Evolutionary conservation across 2,329 filamentous ascomycete species (phyloP).

Genomic region (Penicillium psychrosexuale): DNA sequence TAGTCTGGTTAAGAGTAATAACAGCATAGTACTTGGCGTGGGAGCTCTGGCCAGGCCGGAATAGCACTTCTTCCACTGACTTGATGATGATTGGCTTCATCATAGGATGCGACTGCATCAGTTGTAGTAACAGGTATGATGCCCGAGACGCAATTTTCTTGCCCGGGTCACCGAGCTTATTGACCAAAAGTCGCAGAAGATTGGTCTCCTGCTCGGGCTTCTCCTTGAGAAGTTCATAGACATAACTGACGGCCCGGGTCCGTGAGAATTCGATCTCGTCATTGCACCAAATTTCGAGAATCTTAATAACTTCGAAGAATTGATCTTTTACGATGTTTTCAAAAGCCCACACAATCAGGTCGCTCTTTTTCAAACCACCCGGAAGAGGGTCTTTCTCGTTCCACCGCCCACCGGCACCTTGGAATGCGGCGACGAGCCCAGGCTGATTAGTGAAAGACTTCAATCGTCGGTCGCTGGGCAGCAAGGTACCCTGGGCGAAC

Average conservation of each 20-base stretch:
- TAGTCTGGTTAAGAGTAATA: conserved; percentile 95
- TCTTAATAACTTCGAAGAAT: conserved; percentile 90
- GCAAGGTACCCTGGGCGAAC: conserved; percentile 79
- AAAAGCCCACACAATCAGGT: conserved; percentile 84
- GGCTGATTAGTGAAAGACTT: conserved; percentile 77
- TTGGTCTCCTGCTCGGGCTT: conserved; percentile 98
- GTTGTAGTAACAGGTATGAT: conserved; percentile 88
- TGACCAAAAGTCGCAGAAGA: conserved; percentile 82
- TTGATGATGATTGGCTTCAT: conserved; percentile 91
- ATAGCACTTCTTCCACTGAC: conserved; percentile 82
- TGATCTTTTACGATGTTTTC: conserved; percentile 94
- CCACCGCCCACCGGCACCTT: conserved; percentile 64
- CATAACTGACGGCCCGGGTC: conserved; percentile 80
- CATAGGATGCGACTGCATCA: conserved; percentile 81
- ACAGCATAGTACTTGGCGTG: conserved; percentile 94
- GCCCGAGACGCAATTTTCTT: conserved; percentile 93
- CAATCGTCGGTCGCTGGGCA: conserved; percentile 79
- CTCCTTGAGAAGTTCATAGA: conserved; percentile 86
- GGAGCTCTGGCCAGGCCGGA: conserved; percentile 79
- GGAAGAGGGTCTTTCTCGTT: conserved; percentile 67
- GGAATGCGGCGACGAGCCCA: conserved; percentile 67
- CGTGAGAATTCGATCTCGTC: conserved; percentile 95
- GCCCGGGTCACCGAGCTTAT: conserved; percentile 93
- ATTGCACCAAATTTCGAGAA: conserved; percentile 87
- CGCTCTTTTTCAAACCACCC: conserved; percentile 66